Base-by-base conservation (phyloP, 2,329 filamentous ascomycete species). In the Corynespora cassiicola region DNA sequence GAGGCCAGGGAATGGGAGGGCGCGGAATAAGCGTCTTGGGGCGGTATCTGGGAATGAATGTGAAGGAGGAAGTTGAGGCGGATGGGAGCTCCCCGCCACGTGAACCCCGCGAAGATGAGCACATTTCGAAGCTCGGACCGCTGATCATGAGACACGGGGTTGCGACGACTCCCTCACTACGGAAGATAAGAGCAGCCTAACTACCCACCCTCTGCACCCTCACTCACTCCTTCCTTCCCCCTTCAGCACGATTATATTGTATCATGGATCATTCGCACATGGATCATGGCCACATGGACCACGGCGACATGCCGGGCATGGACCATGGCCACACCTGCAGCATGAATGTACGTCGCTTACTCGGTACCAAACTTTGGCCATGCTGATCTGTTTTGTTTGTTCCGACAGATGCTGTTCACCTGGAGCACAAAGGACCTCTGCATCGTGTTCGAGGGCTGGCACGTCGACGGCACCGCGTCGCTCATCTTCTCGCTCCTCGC, bases 381-480 rank as follows among this genome's bases (percentile, higher is more conserved):
- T n/a, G n/a, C n/a, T n/a, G n/a, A n/a, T n/a, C n/a, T n/a, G n/a
- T n/a, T n/a, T n/a, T n/a, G n/a, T n/a, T n/a, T n/a, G n/a, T n/a
- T n/a, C n/a, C n/a, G n/a, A 21, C 32, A 96, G 90, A 97, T 96
- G 92, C 84, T 97, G 54, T 99, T 99, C 76, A 97, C 90, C 46
- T 99, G 92, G 92, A 84, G 90, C 68, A 92, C 91, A 3, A 82
- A 79, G 39, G 87, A 97, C 73, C 88, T 99, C 51, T 99, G 94
- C 79, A 95, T 99, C 70, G 82, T 99, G 69, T 99, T 97, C 78
- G 80, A 79, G 57, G 83, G 85, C 71, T 99, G 94, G 94, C 91
- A 88, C 72, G 74, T 99, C 69, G 84, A 80, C 47, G 84, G 85
- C 45, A 84, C 85, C 3, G 61, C 81, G 35, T 87, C 87, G 21